phyloP scores from a whole-genome alignment of 768 basidiomycete genomes.

The Candolleomyces aberdarensis region DNA sequence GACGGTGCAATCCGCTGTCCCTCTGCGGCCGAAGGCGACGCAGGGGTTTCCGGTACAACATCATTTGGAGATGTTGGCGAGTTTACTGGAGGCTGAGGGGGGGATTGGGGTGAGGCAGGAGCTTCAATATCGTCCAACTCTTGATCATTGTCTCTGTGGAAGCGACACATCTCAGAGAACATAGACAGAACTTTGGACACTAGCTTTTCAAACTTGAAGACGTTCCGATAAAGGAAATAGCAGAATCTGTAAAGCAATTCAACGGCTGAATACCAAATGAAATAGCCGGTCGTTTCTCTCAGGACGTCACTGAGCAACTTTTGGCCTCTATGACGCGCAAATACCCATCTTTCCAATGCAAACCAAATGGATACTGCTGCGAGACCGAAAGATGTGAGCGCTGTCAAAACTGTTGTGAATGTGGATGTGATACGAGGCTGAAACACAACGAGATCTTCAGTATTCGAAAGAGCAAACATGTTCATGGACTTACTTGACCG shows the following conservation, averaged over 20 bases:
- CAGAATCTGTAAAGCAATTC: conserved; percentile 10
- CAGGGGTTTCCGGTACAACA: neutral
- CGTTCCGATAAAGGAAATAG: conserved; percentile 4
- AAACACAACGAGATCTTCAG: neutral
- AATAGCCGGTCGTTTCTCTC: conserved; percentile 38
- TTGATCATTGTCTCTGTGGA: neutral
- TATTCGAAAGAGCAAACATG: neutral
- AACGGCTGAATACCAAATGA: conserved; percentile 23
- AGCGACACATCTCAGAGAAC: neutral
- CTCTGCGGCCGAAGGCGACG: neutral
- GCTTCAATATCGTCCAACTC: conserved; percentile 24
- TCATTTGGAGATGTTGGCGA: conserved; percentile 11
- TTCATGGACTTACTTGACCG: conserved; percentile 42
- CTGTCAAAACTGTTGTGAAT: conserved; percentile 74
- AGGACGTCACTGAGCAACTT: conserved; percentile 70
- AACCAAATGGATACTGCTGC: conserved; percentile 73
- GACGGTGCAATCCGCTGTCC: conserved; percentile 12
- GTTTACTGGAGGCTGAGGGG: conserved; percentile 12
- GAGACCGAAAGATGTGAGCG: conserved; percentile 69
- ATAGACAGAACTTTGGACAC: neutral
- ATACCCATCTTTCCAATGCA: conserved; percentile 65
- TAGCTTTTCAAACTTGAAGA: conserved; percentile 4
- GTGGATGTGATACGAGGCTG: conserved; percentile 62
- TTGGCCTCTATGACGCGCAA: conserved; percentile 56
- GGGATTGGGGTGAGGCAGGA: conserved; percentile 8